Base-by-base conservation (phyloP, 2,329 filamentous ascomycete genomes). In the Massarina eburnea region DNA sequence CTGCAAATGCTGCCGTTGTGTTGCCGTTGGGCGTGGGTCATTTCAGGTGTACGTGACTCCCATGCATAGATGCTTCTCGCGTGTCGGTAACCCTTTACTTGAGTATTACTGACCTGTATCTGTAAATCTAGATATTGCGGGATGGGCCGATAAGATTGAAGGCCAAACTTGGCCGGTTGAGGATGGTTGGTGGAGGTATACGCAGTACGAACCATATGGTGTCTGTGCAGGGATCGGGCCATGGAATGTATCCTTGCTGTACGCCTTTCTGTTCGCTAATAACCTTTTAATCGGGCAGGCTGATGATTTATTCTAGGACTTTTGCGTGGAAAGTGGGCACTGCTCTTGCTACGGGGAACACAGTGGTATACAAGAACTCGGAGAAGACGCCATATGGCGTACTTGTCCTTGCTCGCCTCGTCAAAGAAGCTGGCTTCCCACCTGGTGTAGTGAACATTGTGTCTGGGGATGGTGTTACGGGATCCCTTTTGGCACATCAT, bases 401-500 rank as follows among this genome's bases (percentile, higher is more conserved):
- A 12, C 43, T 64, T 5, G 45, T 61, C 14, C 39, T 61, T 4
- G 59, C 52, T 3, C 45, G 54, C 4, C 49, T 71, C 1, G 42
- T 71, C 44, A 57, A 66, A 26, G 61, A 71, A 45, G 61, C 62
- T 33, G 59, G 57, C 17, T 67, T 72, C 36, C 71, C 70, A 3
- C 64, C 71, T 24, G 72, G 71, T 12, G 71, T 74, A 1, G 54
- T 75, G 42, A 71, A 75, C 52, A 61, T 58, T 8, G 2, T 67
- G 5, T 54, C 63, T 1, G 63, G 63, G 6, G 61, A 57, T 34
- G 68, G 68, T 3, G 48, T 50, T 14, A 65, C 61, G 1, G 68
- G 68, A 15, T 66, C 63, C n/a, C 48, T 65, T 12, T 21, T 76
- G 7, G 66, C 72, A 2, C 56, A 55, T 1, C 73, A 75, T 46